Base-by-base conservation (phyloP, 352 stramenopile genomes). In the Phytophthora megakarya region DNA sequence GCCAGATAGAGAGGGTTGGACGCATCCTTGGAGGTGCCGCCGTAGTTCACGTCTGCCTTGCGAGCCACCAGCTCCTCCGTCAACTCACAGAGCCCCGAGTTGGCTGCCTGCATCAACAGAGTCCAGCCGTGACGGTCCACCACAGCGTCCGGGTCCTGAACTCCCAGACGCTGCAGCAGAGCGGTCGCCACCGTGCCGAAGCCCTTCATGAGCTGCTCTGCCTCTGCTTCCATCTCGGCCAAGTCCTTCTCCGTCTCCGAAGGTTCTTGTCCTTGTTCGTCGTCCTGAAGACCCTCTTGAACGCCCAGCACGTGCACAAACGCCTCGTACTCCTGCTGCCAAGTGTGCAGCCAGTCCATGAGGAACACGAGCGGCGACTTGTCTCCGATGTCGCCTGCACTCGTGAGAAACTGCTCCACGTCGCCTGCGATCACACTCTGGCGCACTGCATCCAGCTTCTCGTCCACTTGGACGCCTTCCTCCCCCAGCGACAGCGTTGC, bases 301-400 rank as follows among this genome's bases (percentile, higher is more conserved):
- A 77, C 69, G 28, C 88, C 84, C 10, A 90, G 48, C 23, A 92
- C 79, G 48, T 89, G 80, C 53, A 86, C 78, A 45, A 91, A 90
- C 30, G 82, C 78, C 54, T 95, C 84, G 73, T 92, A 95, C 71
- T 95, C 82, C 53, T 91, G 86, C 65, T 95, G 86, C 86, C 86
- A 95, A 51, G 76, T 82, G 73, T 95, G 82, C 65, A 95, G 83
- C 81, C 82, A 95, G 46, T 95, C 73, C 86, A 95, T 93, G 55
- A 95, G 73, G 56, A 76, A 88, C 45, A 88, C 67, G 18, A 93
- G 71, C 47, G 80, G 82, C 38, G 70, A 70, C 26, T 70, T 50
- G 44, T 73, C 51, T 16, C 68, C 72, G 12, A 60, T 55, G 40
- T 78, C 59, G 11, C 57, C 47, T 3, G 54, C 51, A 51, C 71